Evolutionary conservation across 768 basidiomycete genomes (phyloP), one percentile per base, ranked within the genome.

Genomic region (Agrocybe pediades): DNA sequence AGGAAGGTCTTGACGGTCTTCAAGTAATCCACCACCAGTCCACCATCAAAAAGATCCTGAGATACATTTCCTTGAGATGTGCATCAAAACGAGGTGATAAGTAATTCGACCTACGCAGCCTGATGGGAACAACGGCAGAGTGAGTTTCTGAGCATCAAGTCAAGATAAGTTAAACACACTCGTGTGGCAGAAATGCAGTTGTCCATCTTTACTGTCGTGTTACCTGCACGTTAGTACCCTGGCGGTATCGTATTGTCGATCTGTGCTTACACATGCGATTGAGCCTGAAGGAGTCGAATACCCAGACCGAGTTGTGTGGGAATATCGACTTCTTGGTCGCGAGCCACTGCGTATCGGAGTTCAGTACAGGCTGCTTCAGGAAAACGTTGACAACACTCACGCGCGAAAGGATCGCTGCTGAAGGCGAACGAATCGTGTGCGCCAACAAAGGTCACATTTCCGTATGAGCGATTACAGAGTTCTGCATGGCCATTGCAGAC

Each of bases 401-500:
- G 69, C 29, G 69, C 71, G 19, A 81, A 53, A 0, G 79, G 78
- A 61, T 83, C 71, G 1, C 53, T 51, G 62, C 77, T 82, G 63
- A 74, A 78, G 0, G 78, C 81, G 54, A 76, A 83, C 2, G 82
- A 84, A 63, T 86, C 77, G 56, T 86, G 84, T 0, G 83, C 76
- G 58, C 75, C 76, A n/a, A 80, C 46, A 50, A 71, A 76, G 0
- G 78, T 79, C 19, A 75, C 72, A 49, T 80, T 80, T 33, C 74
- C 80, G 62, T 87, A 90, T 26, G 68, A 68, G 24, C 82, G 72
- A 50, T 70, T 60, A 65, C 88, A 90, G 2, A 88, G 70, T 58
- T 86, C 84, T 0, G 84, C 72, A 43, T 79, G 79, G 0, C 87
- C 86, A 63, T 90, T 90, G 68, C 87, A 90, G 6, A 81, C 72